Base-by-base conservation (phyloP, 129 eudicot species). In the Daucus carota region DNA sequence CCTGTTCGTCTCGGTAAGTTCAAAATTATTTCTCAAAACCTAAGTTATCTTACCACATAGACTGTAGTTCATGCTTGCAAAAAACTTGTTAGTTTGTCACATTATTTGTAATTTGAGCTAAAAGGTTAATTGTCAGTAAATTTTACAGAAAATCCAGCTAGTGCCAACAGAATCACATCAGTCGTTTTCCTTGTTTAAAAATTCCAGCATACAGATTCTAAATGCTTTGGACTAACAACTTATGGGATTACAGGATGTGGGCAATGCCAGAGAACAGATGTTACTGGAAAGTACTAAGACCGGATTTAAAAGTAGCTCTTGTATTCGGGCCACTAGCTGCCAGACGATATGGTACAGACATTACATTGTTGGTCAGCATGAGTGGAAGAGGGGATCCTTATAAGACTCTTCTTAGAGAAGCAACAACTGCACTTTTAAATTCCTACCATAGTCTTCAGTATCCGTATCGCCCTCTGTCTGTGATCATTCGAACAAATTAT, bases 321-420 rank as follows among this genome's bases (percentile, higher is more conserved):
- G 91, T 82, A 8, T 95, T 95, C 33, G 99, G 99, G 65, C 70
- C 84, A 14, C 8, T 87, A 7, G 99, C 97, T 0, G 95, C 81
- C 2, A 60, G 78, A 16, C 81, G 75, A 73, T 95, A 91, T 47
- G 99, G 99, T 8, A 82, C 72, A 6, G 92, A 92, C 83, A 45
- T 92, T 72, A 91, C 94, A 0, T 79, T 94, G 2, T 74, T 81
- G 52, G 76, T 75, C 73, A 89, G 92, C 54, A 74, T 94, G 88
- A 18, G 18, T 24, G 96, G 97, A 2, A 81, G 87, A 80, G 97
- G 88, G 0, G 97, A 95, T 48, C 89, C 99, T 36, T 92, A 91
- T 67, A 87, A 15, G 69, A 95, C 97, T 7, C 92, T 95, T 22
- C 45, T 95, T 72, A 85, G 99, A 76, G 99, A 95, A 80, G 85